These are phyloP conservation scores for Diaporthe sp. DNA, from an alignment of 2,329 filamentous ascomycete genomes.

Conservation along the genomic window DNA sequence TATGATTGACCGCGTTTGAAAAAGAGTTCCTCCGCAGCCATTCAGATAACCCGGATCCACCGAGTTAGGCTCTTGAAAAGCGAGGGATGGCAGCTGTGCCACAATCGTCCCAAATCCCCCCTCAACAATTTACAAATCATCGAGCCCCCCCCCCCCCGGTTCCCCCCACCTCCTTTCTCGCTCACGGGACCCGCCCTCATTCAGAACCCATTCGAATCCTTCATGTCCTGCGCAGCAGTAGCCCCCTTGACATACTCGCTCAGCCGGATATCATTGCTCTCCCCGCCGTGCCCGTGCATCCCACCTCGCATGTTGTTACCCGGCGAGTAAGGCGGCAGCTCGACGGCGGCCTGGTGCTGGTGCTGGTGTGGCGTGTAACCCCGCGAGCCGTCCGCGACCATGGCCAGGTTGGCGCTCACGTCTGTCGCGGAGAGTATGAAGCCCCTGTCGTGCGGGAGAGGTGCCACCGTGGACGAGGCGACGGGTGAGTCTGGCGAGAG, in stretches of 20 bases:
- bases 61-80: neutral
- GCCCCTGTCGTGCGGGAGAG: neutral
- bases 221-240: slow-evolving; percentile 49
- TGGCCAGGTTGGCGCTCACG: slow-evolving; percentile 42
- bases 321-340: slow-evolving; percentile 33
- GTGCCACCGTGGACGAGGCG: neutral
- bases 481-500: slow-evolving; percentile 4
- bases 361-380: slow-evolving; percentile 37
- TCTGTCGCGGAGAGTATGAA: slow-evolving; percentile 33
- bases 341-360: neutral
- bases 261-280: slow-evolving; percentile 49
- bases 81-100: no score
- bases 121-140: neutral
- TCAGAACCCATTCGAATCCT: slow-evolving; percentile 40
- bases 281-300: slow-evolving; percentile 47
- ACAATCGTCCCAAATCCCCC: neutral
- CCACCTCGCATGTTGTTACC: slow-evolving; percentile 41
- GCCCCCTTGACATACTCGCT: slow-evolving; percentile 51
- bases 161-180: neutral
- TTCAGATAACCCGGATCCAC: neutral
- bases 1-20: neutral
- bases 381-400: slow-evolving; percentile 45
- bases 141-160: neutral
- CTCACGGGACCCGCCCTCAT: neutral
- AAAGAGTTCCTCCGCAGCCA: neutral